A percentile compares a stretch with the other conserved stretches of the same genome.
phyloP scores from a whole-genome alignment of 106 monocot species.

The Apostasia ramifera region DNA sequence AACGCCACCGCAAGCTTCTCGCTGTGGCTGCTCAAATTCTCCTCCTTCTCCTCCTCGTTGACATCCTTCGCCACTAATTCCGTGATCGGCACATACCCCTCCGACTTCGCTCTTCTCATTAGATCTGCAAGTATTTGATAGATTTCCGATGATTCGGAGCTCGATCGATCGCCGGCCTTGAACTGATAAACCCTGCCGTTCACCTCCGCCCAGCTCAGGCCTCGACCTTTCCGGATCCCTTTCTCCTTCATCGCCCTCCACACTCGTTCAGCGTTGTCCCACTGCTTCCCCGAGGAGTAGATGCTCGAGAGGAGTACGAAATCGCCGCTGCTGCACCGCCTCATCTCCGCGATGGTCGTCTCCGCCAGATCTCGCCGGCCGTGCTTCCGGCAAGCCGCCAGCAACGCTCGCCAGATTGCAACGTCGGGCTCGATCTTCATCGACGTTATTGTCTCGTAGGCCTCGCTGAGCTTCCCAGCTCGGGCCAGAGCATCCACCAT shows the following conservation, averaged over 20 bases:
- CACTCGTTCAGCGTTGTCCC: constrained; percentile 3
- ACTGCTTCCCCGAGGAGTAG: constrained; percentile 9
- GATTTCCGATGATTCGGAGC: constrained; percentile 18
- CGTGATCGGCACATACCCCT: constrained; percentile 29
- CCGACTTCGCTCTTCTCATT: constrained; percentile 22
- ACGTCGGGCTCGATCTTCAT: constrained; percentile 35
- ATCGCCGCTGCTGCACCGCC: constrained; percentile 21
- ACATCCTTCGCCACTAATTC: constrained; percentile 42
- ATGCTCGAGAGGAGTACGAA: constrained; percentile 26
- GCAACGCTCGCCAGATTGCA: constrained; percentile 39
- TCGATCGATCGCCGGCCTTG: constrained; percentile 21
- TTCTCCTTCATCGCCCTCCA: constrained; percentile 13
- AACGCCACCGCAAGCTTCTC: constrained; percentile 71
- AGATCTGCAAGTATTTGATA: constrained; percentile 19
- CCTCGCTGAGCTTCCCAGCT: constrained; percentile 35
- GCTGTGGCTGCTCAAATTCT: constrained; percentile 50
- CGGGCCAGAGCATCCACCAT: constrained; percentile 49
- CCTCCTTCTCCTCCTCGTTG: constrained; percentile 62
- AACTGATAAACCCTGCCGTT: constrained; percentile 26
- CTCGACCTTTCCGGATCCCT: constrained; percentile 3
- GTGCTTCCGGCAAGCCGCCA: constrained; percentile 45
- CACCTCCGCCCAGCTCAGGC: constrained; percentile 14
- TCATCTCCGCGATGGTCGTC: constrained; percentile 15
- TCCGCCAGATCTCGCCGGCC: constrained; percentile 20
- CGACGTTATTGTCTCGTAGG: constrained; percentile 17